A percentile compares a stretch with the other conserved stretches of the same genome.
phyloP scores from a whole-genome alignment of 495 filamentous ascomycete species.

The Physcia stellaris region DNA sequence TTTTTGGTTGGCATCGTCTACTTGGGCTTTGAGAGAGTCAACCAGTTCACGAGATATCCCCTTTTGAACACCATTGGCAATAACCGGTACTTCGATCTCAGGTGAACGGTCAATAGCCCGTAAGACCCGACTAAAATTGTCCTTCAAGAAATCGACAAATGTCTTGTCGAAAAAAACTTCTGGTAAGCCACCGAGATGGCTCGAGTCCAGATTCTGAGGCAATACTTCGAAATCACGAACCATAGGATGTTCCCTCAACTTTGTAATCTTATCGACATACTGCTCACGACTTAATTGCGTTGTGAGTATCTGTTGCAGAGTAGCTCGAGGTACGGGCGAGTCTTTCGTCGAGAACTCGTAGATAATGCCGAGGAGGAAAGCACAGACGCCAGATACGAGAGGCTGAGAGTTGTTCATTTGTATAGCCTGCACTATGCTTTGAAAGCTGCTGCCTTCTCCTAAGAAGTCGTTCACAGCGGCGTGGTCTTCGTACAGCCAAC shows the following conservation, averaged over 20 bases:
- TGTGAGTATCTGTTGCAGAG: conserved; percentile 66
- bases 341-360: conserved; percentile 98
- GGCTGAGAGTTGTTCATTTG: conserved; percentile 44
- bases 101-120: conserved; percentile 88
- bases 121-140: conserved; percentile 77
- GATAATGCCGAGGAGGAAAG: conserved; percentile 70
- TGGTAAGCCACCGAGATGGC: conserved; percentile 49
- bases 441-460: conserved; percentile 83
- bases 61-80: conserved; percentile 66
- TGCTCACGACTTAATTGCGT: conserved; percentile 72
- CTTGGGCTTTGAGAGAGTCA: conserved; percentile 64
- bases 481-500: conserved; percentile 87
- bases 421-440: conserved; percentile 66
- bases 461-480: conserved; percentile 89
- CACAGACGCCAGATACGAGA: conserved; percentile 71
- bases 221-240: conserved; percentile 87
- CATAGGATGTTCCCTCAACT: conserved; percentile 64
- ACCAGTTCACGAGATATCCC: conserved; percentile 73
- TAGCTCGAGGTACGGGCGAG: conserved; percentile 74
- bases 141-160: conserved; percentile 91
- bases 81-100: conserved; percentile 64
- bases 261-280: conserved; percentile 74
- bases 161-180: conserved; percentile 74
- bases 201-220: conserved; percentile 46
- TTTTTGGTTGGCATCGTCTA: conserved; percentile 56